Evolutionary conservation across 2,329 filamentous ascomycete genomes (phyloP), one percentile per base, ranked within the genome.

Genomic region (Cercospora canescens): DNA sequence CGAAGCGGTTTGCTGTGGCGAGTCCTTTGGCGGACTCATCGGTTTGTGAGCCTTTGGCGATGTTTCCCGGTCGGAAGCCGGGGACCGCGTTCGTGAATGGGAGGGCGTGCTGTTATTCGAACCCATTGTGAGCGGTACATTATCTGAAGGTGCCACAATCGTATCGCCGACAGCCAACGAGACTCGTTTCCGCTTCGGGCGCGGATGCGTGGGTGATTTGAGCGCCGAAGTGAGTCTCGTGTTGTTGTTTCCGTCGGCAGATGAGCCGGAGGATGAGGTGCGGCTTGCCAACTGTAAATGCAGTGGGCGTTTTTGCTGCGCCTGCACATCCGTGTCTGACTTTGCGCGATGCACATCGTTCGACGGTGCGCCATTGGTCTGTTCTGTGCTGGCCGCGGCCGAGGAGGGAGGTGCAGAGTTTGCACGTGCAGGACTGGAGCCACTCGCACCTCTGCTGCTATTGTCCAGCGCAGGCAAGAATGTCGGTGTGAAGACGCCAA

Each of bases 401-500:
- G 62, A 16, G 21, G 45, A 9, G n/a, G 45, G 63, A 14, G 75
- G 74, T 11, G 72, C 75, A 21, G 76, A 76, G 11, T 69, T 70
- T 48, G 70, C 64, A 26, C 74, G 68, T 28, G 71, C 70, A 5
- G 65, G 63, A 12, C 62, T 63, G 41, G 62, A 26, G 35, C 24
- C 62, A 12, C 37, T 58, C 21, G 48, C 39, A 16, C 57, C 39
- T 12, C 24, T 32, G 34, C 54, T 58, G 16, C 48, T 41, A 9
- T 56, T 32, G n/a, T 76, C 75, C 34, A 79, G 60, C 18, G 76
- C 72, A 11, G 76, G 73, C n/a, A 79, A 67, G 63, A 71, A 79
- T 9, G 71, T 68, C 24, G 76, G 77, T 48, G 76, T 79, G 70
- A 78, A 79, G 35, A 79, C 67, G 26, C 77, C 77, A 28, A 77